Evolutionary conservation across 1,139 yeast species (phyloP), one percentile per base, ranked within the genome.

Genomic region (Magnusiomyces suaveolens): DNA sequence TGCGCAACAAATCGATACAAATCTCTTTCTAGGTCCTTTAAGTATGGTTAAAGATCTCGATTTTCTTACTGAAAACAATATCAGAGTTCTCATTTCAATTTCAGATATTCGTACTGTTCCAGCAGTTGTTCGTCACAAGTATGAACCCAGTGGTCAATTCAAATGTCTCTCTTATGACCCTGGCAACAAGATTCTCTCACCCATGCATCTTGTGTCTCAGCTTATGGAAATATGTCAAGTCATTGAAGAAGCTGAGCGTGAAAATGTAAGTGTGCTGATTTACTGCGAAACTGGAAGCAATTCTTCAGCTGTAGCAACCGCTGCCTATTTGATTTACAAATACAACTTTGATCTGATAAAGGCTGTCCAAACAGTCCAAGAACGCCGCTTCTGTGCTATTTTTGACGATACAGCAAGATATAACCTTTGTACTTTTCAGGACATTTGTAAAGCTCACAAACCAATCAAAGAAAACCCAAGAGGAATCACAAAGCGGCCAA

Each of bases 251-350:
- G 57, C 57, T 2, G 50, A 57, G 49, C 38, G 54, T 52, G 33
- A 44, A 12, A 57, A 57, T 14, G 60, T 60, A 6, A 51, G 61
- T 1, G 60, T 60, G 2, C 55, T 66, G 33, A 54, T 68, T 18
- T 64, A 63, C 46, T 68, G 72, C 51, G 71, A 68, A 53, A 61
- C 69, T 3, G 72, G 72, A n/a, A 68, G 68, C 56, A 67, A 66
- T 43, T 55, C 57, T 24, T 60, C 66, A 18, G 70, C 70, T 2
- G 61, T 68, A 0, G 68, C 65, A 0, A 66, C 63, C 1, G 62
- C 63, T 20, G 70, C 70, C 8, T 66, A 65, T 53, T 26, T 66
- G 41, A 66, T 67, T 49, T 57, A 58, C 48, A 52, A 58, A 24
- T 50, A 48, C 12, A 29, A 55, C 6, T 33, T 60, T 54, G 60